Evolutionary conservation across 31 red algal species (phyloP), one percentile per base, ranked within the genome.

Genomic region (Endocladia muricata): DNA sequence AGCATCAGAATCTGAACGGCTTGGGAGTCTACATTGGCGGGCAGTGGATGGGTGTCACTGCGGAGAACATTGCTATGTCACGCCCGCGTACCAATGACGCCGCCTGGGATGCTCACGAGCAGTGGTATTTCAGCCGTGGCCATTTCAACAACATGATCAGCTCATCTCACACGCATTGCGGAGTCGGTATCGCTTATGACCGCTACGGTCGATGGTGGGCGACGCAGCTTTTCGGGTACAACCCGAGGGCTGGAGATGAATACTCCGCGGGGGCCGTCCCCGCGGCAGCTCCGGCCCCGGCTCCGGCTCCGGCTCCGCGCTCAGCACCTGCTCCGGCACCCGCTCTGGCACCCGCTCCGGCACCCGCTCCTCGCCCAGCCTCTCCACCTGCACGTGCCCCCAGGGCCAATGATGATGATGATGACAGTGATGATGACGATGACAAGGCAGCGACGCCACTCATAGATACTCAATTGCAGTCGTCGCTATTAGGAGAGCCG

Each of bases 81-180:
- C 15, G 43, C 39, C 75, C 74, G 13, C 75, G 75, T 31, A 61
- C 56, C 4, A 9, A 42, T 40, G 75, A 78, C 75, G 37, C 75
- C 13, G 58, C 75, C 2, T 62, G 55, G 75, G 75, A 78, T 60
- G 75, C 75, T 32, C 75, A 78, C 23, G 26, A 81, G 44, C 78
- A 81, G 36, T 81, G 78, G 78, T 68, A 35, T 4, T 36, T 32
- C 5, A 70, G 64, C 44, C 64, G 44, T 7, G 56, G 56, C 34
- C 78, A 81, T 26, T 70, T 68, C 22, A 49, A 70, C 31, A 81
- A 81, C 78, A 81, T 81, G 65, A 68, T 81, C 29, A 54, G 63
- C 35, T 7, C 34, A 5, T 11, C 33, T 21, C 64, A 68, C 65
- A 81, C 78, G 22, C 78, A 81, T 36, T 81, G 78, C 52, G 78